Base-by-base conservation (phyloP, 345 rosid genomes). In the Euphorbia pulcherrima region DNA sequence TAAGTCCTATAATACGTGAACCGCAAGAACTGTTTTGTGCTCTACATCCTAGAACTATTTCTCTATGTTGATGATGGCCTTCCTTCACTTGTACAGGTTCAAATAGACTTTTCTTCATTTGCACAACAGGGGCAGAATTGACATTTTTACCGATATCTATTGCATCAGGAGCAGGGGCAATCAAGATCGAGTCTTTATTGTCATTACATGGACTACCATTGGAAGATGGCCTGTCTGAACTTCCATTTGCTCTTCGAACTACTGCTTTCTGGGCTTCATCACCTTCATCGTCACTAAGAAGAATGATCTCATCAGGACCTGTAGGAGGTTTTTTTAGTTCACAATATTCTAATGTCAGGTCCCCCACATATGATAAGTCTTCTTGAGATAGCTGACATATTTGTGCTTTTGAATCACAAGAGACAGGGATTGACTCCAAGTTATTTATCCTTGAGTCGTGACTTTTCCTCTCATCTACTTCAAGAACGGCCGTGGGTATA, bases 281-380 rank as follows among this genome's bases (percentile, higher is more conserved):
- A 60, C 75, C 87, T 75, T 95, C 96, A 69, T 95, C 99, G 67
- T 90, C 96, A 60, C 96, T 93, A 57, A 88, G 87, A 68, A 82
- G 77, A 71, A 95, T 87, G 68, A 88, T 69, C 72, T 81, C 72
- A 68, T 77, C 77, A 27, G 78, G 75, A 64, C 48, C 71, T 50
- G 47, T 73, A 46, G 80, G 72, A 65, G 74, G 58, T 60, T 78
- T 84, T 74, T 76, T 73, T 58, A 68, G 74, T 75, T 71, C 79
- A 68, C 60, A 54, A 39, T 77, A 70, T 60, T 56, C 74, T 5
- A 74, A 69, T 69, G 72, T 67, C 35, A 47, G 21, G 50, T 63
- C 75, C 58, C 59, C 67, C 41, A 62, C 44, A 78, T 67, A 67
- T 21, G 78, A 77, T 46, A 35, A 60, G 40, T 70, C 80, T 81